Conservation (phyloP, 805 yeast genomes). For the Metschnikowia kunwiensis region DNA sequence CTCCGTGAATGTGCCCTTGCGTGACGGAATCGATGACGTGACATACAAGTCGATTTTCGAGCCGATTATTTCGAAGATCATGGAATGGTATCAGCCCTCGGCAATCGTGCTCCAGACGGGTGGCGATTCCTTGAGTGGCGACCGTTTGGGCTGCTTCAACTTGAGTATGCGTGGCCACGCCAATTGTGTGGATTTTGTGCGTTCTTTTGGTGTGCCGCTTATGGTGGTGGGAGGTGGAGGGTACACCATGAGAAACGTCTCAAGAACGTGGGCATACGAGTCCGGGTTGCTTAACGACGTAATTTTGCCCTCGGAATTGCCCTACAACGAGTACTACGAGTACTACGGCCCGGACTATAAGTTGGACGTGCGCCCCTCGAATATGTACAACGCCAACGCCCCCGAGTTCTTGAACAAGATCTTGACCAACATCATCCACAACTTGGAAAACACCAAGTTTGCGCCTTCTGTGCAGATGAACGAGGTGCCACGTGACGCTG, state of each 20-base stretch:
- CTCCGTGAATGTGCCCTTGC: constrained; percentile 79
- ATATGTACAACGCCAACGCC: constrained; percentile 94
- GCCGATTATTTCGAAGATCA: constrained; percentile 73
- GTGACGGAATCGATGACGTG: constrained; percentile 93
- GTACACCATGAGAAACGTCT: constrained; percentile 94
- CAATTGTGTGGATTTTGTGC: constrained; percentile 86
- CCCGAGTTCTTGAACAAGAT: constrained; percentile 89
- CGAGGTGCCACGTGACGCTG: constrained; percentile 83
- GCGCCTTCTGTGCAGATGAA: constrained; percentile 97
- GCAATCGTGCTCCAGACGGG: constrained; percentile 98
- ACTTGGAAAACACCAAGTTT: constrained; percentile 84
- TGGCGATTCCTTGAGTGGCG: constrained; percentile 95
- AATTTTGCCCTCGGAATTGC: constrained; percentile 70
- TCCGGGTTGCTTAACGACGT: constrained; percentile 83
- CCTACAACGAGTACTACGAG: constrained; percentile 95
- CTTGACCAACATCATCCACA: constrained; percentile 68
- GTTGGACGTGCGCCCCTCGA: constrained; percentile 89
- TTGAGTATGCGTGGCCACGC: constrained; percentile 93
- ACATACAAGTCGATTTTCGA: constrained; percentile 82
- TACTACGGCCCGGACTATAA: constrained; percentile 97
- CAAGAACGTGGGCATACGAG: constrained; percentile 93
- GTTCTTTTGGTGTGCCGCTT: constrained; percentile 81
- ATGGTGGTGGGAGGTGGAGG: constrained; percentile 98
- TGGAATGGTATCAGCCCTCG: constrained; percentile 90
- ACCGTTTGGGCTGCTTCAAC: constrained; percentile 93